Conservation (phyloP, 2,329 filamentous ascomycete species). For the Phaeophleospora eucalypticola region DNA sequence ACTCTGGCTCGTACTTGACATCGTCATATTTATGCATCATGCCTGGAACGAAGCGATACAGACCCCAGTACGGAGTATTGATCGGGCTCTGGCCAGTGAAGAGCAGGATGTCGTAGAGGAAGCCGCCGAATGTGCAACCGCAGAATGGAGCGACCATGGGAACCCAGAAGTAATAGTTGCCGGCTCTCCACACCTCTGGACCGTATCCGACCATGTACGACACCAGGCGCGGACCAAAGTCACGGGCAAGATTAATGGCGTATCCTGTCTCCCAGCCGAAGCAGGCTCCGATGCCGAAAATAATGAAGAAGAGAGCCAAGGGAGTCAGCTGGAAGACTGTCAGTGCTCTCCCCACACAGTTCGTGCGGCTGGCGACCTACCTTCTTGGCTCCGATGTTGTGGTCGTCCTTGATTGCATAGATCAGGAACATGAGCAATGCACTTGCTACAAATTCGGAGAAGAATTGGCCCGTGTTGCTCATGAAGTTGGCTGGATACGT, state of each 20-base stretch:
- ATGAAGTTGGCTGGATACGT: constrained; percentile 67
- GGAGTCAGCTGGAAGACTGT: constrained; percentile 42
- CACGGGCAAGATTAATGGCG: constrained; percentile 68
- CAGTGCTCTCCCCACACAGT: constrained; percentile 31
- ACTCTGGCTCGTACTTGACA: constrained; percentile 21
- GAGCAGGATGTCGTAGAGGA: constrained; percentile 64
- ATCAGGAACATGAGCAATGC: constrained; percentile 68
- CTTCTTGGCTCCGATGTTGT: constrained; percentile 55
- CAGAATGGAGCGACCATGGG: constrained; percentile 69
- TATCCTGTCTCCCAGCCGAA: constrained; percentile 66
- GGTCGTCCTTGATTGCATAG: constrained; percentile 61
- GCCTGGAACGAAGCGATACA: constrained; percentile 45
- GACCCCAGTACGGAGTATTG: constrained; percentile 62
- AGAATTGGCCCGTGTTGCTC: constrained; percentile 63
- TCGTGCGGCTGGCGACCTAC: too few species aligned
- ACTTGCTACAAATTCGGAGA: constrained; percentile 67
- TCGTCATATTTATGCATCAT: constrained; percentile 25
- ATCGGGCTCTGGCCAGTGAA: constrained; percentile 68
- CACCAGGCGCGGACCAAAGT: constrained; percentile 66
- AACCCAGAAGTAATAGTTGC: constrained; percentile 71
- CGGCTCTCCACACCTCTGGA: constrained; percentile 61
- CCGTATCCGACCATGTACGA: constrained; percentile 67
- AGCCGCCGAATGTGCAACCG: constrained; percentile 60
- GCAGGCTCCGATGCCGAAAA: constrained; percentile 68
- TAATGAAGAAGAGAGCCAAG: constrained; percentile 64